A percentile compares a stretch with the other conserved stretches of the same genome.
Conservation (phyloP, 2,329 filamentous ascomycete genomes). For the Phaeophleospora eucalypticola region DNA sequence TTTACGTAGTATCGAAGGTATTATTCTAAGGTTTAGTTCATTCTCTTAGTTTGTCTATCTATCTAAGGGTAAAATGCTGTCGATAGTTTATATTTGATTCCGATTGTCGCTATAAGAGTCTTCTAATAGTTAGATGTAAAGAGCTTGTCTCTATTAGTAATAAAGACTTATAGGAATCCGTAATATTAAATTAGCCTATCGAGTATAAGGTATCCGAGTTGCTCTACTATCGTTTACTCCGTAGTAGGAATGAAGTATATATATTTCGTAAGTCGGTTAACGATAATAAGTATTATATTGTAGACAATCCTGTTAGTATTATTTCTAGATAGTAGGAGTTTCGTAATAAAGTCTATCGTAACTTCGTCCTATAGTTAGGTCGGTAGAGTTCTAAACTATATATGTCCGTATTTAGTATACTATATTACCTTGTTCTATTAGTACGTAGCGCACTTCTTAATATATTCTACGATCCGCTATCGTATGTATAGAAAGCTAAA, state of each 20-base stretch:
- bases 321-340: constrained; percentile 13
- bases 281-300: constrained; percentile 19
- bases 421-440: constrained; percentile 9
- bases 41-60: constrained; percentile 26
- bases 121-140: constrained; percentile 24
- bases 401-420: constrained; percentile 12
- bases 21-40: constrained; percentile 24
- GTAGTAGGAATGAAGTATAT: constrained; percentile 5
- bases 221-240: constrained; percentile 12
- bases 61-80: constrained; percentile 29
- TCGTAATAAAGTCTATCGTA: constrained; percentile 11
- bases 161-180: constrained; percentile 15
- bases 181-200: constrained; percentile 18
- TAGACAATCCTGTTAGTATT: constrained; percentile 7
- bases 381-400: constrained; percentile 11
- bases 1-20: constrained; percentile 25
- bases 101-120: constrained; percentile 12
- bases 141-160: constrained; percentile 22
- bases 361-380: constrained; percentile 10
- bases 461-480: constrained; percentile 5
- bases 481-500: constrained; percentile 9
- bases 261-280: constrained; percentile 19
- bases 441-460: constrained; percentile 9
- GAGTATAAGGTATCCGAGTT: constrained; percentile 19
- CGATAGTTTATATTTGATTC: constrained; percentile 22